Evolutionary conservation across 2,329 filamentous ascomycete species (phyloP), one percentile per base, ranked within the genome.

Genomic region (Beauveria sp.): DNA sequence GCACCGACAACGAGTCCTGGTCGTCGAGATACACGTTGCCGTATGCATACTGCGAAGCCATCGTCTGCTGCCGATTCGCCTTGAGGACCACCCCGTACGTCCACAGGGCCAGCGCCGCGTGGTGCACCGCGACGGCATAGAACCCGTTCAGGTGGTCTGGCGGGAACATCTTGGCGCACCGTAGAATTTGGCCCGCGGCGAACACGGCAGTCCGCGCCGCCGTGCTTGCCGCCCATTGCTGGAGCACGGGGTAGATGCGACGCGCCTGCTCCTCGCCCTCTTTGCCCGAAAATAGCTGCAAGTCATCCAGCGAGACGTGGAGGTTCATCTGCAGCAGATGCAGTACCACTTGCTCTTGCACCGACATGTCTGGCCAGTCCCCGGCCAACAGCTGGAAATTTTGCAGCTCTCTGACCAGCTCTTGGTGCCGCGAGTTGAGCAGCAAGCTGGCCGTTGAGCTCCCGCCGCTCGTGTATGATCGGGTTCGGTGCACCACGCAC

Each of bases 21-120:
- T 79, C 81, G 59, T 89, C 87, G 0, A 89, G 75, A 65, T 82
- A 80, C 0, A 86, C 74, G 3, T 72, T 67, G 31, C 78, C 72
- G 50, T 66, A 74, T 55, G 60, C 64, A 60, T 73, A 73, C n/a
- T 75, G 74, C 24, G 69, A 61, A 3, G 69, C 61, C 14, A 69
- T 56, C 64, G 69, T 69, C 66, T 75, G 65, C 70, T 68, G 69
- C 9, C 68, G 66, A 54, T 67, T 70, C 16, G 81, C 78, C 64
- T 75, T 73, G 22, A 75, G 78, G 6, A 87, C 77, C 0, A 90
- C 82, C 0, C 87, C 86, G 66, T 88, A 89, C 0, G 83, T 82
- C 89, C 89, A 91, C 46, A 91, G 75, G 0, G 84, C 83, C 5
- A 91, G 75, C 14, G 82, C 80, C 4, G 86, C 87, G 69, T 90